Conservation (phyloP, 176 grass and related monocot genomes). For the Eragrostis curvula region DNA sequence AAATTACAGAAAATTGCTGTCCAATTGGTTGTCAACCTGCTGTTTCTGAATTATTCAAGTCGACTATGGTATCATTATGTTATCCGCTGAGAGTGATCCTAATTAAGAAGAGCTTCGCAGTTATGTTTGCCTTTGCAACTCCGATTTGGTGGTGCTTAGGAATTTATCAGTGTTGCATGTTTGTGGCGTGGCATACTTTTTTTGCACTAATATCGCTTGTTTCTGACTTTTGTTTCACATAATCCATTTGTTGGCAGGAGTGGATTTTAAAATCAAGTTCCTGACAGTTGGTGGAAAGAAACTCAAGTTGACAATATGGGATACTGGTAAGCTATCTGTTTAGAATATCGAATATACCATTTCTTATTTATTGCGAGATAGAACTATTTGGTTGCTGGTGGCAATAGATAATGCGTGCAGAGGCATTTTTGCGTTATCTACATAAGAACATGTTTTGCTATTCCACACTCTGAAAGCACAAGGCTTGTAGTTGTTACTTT, state of each 20-base stretch:
- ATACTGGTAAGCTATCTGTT: slow-evolving; percentile 69
- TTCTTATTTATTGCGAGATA: background rate
- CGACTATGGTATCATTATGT: background rate
- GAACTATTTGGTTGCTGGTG: background rate
- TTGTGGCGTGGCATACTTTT: background rate
- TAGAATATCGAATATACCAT: background rate
- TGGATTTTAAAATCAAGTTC: slow-evolving; percentile 95
- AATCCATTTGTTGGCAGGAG: slow-evolving; percentile 59
- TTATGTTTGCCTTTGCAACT: background rate
- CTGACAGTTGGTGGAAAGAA: slow-evolving; percentile 86
- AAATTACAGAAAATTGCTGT: background rate
- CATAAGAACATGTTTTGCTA: background rate
- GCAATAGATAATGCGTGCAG: background rate
- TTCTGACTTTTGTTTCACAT: slow-evolving; percentile 25
- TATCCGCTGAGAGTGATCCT: slow-evolving; percentile 8
- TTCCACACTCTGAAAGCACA: background rate
- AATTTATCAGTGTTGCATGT: slow-evolving; percentile 5
- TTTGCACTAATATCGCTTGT: slow-evolving; percentile 1
- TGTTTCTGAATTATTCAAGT: slow-evolving; percentile 3
- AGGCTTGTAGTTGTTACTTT: background rate
- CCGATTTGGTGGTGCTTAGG: background rate
- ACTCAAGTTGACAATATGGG: slow-evolving; percentile 96
- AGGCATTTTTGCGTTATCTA: slow-evolving; percentile 3
- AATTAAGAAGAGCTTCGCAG: background rate
- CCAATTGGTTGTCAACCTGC: slow-evolving; percentile 7